Percentiles rank a stretch among this genome's conserved stretches.
Evolutionary conservation across 78 protist species (phyloP).

Genomic region (Capsaspora owczarzaki): DNA sequence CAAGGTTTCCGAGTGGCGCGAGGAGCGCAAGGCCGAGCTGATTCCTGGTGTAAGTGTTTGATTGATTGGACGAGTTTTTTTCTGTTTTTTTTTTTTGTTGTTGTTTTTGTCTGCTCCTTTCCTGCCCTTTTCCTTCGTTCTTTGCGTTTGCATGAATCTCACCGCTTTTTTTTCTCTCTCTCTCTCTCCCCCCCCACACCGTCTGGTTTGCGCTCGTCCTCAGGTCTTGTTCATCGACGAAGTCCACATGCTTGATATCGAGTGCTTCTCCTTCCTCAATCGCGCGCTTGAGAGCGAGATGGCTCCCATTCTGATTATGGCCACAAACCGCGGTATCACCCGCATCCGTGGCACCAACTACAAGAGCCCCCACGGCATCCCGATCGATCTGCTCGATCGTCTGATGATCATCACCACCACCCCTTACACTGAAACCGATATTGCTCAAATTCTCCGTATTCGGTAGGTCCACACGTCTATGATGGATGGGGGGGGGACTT

Average conservation of each 20-base stretch:
- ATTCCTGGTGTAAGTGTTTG: conserved; percentile 89
- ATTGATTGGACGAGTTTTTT: conserved; percentile 10
- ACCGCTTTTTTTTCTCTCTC: no score
- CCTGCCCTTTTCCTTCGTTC: not conserved
- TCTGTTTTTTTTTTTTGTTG: conserved; percentile 54
- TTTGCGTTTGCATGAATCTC: no score
- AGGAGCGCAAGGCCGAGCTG: conserved; percentile 99
- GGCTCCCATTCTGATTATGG: conserved; percentile 98
- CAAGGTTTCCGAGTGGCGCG: conserved; percentile 95
- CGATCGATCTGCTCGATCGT: conserved; percentile 89
- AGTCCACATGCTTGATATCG: conserved; percentile 99
- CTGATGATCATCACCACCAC: conserved; percentile 89
- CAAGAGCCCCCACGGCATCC: conserved; percentile 89
- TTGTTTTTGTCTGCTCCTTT: not conserved
- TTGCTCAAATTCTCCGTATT: conserved; percentile 70
- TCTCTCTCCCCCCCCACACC: no score
- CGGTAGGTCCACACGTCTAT: conserved; percentile 49
- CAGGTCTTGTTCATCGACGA: conserved; percentile 95
- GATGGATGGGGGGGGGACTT: no score
- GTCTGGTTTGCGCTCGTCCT: not conserved
- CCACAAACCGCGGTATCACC: conserved; percentile 97
- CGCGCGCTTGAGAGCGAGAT: conserved; percentile 94
- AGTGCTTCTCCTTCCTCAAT: conserved; percentile 98
- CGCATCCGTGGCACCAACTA: conserved; percentile 83
- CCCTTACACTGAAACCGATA: conserved; percentile 74